Conservation (phyloP, 2,329 filamentous ascomycete genomes). For the Fusarium floridanum region DNA sequence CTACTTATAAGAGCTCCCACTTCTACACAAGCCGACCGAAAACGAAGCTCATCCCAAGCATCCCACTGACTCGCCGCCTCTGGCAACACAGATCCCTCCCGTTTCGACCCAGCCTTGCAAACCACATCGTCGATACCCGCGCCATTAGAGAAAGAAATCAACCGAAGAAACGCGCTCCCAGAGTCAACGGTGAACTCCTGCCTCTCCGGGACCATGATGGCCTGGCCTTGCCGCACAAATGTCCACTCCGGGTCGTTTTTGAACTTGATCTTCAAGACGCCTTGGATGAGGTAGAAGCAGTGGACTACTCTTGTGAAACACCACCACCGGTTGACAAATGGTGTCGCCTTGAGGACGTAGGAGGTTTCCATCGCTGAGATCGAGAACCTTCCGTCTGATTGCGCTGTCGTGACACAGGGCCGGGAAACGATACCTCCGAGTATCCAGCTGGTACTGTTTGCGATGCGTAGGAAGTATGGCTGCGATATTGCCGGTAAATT, state of each 20-base stretch:
- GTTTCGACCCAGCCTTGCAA: not conserved
- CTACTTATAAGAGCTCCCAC: not conserved
- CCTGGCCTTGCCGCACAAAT: not conserved
- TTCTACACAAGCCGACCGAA: not conserved
- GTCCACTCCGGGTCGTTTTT: not conserved
- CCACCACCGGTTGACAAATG: not conserved
- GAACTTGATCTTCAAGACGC: not conserved
- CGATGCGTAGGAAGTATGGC: not conserved
- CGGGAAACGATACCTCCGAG: not conserved
- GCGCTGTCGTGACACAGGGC: not conserved
- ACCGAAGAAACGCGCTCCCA: not conserved
- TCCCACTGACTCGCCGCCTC: not conserved
- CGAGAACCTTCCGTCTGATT: not conserved
- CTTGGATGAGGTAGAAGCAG: not conserved
- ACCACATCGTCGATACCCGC: not conserved
- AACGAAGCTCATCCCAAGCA: not conserved
- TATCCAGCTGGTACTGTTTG: not conserved
- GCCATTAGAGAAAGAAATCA: not conserved
- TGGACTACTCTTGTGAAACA: not conserved
- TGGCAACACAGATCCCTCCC: not conserved
- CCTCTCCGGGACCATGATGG: not conserved
- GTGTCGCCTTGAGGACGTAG: not conserved
- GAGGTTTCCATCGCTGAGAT: not conserved
- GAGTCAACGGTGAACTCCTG: not conserved
- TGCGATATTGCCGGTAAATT: not conserved